Evolutionary conservation across 2,329 filamentous ascomycete genomes (phyloP).

Genomic region (Catunica adiposa): DNA sequence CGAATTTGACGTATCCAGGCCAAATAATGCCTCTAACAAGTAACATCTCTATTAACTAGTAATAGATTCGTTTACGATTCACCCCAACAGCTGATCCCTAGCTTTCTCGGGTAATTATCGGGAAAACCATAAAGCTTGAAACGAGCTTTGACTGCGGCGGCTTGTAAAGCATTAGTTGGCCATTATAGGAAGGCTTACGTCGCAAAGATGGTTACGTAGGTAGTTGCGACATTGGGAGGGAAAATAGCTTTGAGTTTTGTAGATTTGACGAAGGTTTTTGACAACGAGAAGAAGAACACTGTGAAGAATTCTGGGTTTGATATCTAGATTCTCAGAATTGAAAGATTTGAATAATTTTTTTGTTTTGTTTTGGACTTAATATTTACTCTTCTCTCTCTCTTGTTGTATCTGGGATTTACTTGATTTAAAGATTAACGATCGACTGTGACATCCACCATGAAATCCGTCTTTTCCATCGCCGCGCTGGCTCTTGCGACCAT

Average conservation of each 20-base stretch:
- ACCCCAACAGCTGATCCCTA: background rate
- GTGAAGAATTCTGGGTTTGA: background rate
- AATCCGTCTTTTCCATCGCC: constrained; percentile 55
- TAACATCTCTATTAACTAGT: no score
- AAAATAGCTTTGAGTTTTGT: no score
- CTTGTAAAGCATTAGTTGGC: no score
- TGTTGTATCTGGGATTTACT: constrained; percentile 7
- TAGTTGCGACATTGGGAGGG: no score
- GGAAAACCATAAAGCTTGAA: background rate
- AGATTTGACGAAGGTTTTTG: background rate
- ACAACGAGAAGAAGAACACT: no score
- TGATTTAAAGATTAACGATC: constrained; percentile 12
- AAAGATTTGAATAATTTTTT: background rate
- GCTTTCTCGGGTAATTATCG: background rate
- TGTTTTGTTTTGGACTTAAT: background rate
- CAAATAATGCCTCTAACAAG: no score
- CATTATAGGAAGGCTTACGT: no score
- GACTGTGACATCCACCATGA: constrained; percentile 37
- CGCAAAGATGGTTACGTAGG: no score
- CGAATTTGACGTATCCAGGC: no score
- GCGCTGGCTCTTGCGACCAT: constrained; percentile 48
- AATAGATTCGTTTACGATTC: no score
- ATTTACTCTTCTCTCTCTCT: constrained; percentile 15
- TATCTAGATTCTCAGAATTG: background rate
- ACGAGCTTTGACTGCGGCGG: background rate